A percentile compares a stretch with the other conserved stretches of the same genome.
Evolutionary conservation across 768 basidiomycete species (phyloP).

Genomic region (Lentinula boryana): DNA sequence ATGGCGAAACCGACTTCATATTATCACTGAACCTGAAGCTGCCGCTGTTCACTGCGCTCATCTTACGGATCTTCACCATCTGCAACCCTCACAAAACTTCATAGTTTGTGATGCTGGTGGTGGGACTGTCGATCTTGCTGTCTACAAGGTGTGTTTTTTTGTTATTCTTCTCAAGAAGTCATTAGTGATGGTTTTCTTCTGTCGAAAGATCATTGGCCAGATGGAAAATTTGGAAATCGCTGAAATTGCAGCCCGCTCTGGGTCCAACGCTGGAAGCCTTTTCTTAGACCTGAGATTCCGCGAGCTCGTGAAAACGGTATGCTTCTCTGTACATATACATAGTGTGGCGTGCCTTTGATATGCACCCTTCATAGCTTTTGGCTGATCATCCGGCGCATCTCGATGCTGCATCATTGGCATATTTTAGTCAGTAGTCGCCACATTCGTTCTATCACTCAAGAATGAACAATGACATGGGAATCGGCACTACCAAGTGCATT

Average conservation of each 20-base stretch:
- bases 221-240: slow-evolving; percentile 83
- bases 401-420: slow-evolving; percentile 74
- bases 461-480: neutral
- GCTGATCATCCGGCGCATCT: slow-evolving; percentile 83
- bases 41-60: slow-evolving; percentile 89
- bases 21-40: slow-evolving; percentile 56
- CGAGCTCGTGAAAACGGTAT: slow-evolving; percentile 61
- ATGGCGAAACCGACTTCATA: slow-evolving; percentile 71
- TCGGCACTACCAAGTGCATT: slow-evolving; percentile 45
- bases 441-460: slow-evolving; percentile 2
- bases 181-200: neutral
- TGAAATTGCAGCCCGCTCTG: slow-evolving; percentile 83
- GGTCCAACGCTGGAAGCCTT: slow-evolving; percentile 81
- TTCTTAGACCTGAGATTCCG: slow-evolving; percentile 86
- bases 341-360: neutral
- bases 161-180: neutral
- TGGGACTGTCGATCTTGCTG: slow-evolving; percentile 60
- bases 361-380: slow-evolving; percentile 38
- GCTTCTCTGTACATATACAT: neutral
- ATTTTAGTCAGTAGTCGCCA: slow-evolving; percentile 50
- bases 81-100: slow-evolving; percentile 78
- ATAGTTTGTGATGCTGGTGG: slow-evolving; percentile 92
- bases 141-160: slow-evolving; percentile 43
- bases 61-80: slow-evolving; percentile 71
- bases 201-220: slow-evolving; percentile 62